A percentile compares a stretch with the other conserved stretches of the same genome.
phyloP scores from a whole-genome alignment of 495 filamentous ascomycete genomes.

The Aspergillus incahuasiensis region DNA sequence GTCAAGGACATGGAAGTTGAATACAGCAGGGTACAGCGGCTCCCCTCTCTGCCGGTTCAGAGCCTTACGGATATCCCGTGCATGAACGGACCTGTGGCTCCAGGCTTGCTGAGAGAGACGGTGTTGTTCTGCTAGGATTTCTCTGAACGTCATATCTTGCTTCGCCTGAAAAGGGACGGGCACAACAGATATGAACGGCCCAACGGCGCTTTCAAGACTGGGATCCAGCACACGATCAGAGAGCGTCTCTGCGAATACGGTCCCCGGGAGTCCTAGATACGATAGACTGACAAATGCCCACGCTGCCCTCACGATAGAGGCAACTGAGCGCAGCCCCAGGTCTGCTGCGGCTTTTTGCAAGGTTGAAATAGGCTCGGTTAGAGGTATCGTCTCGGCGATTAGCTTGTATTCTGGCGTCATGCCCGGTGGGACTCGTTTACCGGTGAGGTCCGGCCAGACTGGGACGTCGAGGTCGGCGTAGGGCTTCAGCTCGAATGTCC shows the following conservation, averaged over 20 bases:
- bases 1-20: slow-evolving; percentile 24
- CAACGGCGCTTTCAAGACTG: slow-evolving; percentile 24
- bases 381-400: slow-evolving; percentile 11
- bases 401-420: slow-evolving; percentile 13
- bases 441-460: slow-evolving; percentile 30
- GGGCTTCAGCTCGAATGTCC: slow-evolving; percentile 19
- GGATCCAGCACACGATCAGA: slow-evolving; percentile 26
- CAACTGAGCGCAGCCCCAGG: slow-evolving; percentile 29
- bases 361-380: slow-evolving; percentile 15
- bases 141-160: slow-evolving; percentile 11
- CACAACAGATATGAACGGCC: slow-evolving; percentile 29
- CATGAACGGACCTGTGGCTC: slow-evolving; percentile 25
- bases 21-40: slow-evolving; percentile 30
- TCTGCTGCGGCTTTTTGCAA: slow-evolving; percentile 19
- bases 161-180: slow-evolving; percentile 27
- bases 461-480: slow-evolving; percentile 20
- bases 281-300: slow-evolving; percentile 27
- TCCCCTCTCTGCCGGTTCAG: slow-evolving; percentile 22
- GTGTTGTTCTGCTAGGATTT: slow-evolving; percentile 22
- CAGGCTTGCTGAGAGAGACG: slow-evolving; percentile 21
- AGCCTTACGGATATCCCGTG: slow-evolving; percentile 26
- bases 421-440: slow-evolving; percentile 16
- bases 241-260: slow-evolving; percentile 33
- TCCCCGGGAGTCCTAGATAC: slow-evolving; percentile 28
- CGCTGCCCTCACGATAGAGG: slow-evolving; percentile 27